Conservation (phyloP, 768 basidiomycete species). For the Pluteus cervinus region DNA sequence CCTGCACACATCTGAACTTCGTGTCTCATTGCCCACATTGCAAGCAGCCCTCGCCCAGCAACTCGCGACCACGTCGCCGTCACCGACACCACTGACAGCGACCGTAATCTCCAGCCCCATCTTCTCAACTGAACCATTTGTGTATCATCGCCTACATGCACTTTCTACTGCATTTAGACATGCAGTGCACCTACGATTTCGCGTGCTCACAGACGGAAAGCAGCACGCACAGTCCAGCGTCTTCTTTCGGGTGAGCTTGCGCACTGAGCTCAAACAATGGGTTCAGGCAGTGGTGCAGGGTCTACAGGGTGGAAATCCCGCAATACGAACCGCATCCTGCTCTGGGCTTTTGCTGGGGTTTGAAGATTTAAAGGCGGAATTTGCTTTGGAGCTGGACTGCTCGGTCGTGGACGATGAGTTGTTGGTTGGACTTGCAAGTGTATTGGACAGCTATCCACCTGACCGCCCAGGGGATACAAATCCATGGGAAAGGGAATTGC, state of each 20-base stretch:
- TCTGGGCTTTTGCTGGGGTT: slow-evolving; percentile 62
- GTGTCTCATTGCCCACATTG: slow-evolving; percentile 41
- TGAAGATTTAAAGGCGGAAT: slow-evolving; percentile 38
- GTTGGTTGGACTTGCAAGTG: slow-evolving; percentile 66
- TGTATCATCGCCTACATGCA: slow-evolving; percentile 40
- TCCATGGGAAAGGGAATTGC: too few relatives aligned
- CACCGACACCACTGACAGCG: slow-evolving; percentile 54
- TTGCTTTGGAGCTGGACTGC: slow-evolving; percentile 25
- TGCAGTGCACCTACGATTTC: slow-evolving; percentile 49
- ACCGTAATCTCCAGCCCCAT: slow-evolving; percentile 50
- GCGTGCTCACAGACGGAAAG: slow-evolving; percentile 29
- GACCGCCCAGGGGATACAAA: too few relatives aligned
- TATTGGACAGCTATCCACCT: slow-evolving; percentile 54
- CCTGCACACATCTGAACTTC: slow-evolving; percentile 38
- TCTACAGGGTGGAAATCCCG: slow-evolving; percentile 58
- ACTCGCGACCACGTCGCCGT: slow-evolving; percentile 40
- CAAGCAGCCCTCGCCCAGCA: slow-evolving; percentile 56
- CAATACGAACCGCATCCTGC: slow-evolving; percentile 55
- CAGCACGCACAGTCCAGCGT: slow-evolving; percentile 25
- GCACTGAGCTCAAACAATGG: slow-evolving; percentile 46
- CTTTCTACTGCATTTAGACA: slow-evolving; percentile 54
- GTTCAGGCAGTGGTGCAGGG: slow-evolving; percentile 45
- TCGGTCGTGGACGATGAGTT: slow-evolving; percentile 55
- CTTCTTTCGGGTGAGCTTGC: slow-evolving; percentile 32
- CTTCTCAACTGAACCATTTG: slow-evolving; percentile 38